phyloP scores from a whole-genome alignment of 257 asterid genomes.

The Solanum sparsipilum region DNA sequence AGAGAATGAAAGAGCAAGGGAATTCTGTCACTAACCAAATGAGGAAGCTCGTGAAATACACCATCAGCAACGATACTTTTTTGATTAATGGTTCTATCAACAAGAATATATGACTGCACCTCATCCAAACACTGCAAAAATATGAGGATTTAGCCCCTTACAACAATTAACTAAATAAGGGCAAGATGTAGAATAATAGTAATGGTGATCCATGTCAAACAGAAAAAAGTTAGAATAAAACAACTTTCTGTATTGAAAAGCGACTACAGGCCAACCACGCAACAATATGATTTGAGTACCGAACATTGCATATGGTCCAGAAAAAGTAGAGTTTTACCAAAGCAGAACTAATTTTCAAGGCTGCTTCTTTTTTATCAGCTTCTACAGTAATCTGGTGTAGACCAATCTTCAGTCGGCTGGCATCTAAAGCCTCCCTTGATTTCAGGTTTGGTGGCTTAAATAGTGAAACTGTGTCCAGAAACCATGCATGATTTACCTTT shows the following conservation, averaged over 20 bases:
- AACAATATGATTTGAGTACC: neutral
- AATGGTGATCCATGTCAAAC: neutral
- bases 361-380: slow-evolving; percentile 50
- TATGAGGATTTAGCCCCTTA: neutral
- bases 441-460: slow-evolving; percentile 64
- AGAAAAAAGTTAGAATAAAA: neutral
- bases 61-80: slow-evolving; percentile 17
- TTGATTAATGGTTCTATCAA: slow-evolving; percentile 46
- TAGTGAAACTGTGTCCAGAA: slow-evolving; percentile 35
- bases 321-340: slow-evolving; percentile 37
- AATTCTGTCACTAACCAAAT: slow-evolving; percentile 48
- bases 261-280: neutral
- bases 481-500: slow-evolving; percentile 71
- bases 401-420: slow-evolving; percentile 45
- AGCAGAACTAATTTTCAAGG: slow-evolving; percentile 52
- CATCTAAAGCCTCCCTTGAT: slow-evolving; percentile 74
- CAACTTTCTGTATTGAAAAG: neutral
- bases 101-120: slow-evolving; percentile 84
- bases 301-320: neutral
- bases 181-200: neutral
- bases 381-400: slow-evolving; percentile 43
- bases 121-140: slow-evolving; percentile 73
- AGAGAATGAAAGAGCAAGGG: neutral
- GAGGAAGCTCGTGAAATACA: slow-evolving; percentile 26
- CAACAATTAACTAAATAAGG: neutral